Conservation (phyloP, 2,329 filamentous ascomycete species). For the Cladosporium colombiae region DNA sequence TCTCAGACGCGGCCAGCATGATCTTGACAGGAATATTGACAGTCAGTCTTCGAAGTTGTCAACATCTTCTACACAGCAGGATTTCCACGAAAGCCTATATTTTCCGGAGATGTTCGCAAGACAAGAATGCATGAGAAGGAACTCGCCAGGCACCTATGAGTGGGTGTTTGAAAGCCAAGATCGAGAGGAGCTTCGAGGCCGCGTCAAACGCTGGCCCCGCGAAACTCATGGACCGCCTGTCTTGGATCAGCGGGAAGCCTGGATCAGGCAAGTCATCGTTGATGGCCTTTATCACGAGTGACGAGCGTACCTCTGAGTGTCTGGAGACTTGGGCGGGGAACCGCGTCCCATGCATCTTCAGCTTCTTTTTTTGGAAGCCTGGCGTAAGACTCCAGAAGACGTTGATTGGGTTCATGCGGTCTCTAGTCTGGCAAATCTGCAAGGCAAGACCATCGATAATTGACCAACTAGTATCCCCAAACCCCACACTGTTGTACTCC, state of each 20-base stretch:
- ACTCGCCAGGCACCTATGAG: not conserved
- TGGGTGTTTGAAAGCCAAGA: not conserved
- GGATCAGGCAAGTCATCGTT: conserved; percentile 7
- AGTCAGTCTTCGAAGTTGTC: not conserved
- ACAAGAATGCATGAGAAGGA: not conserved
- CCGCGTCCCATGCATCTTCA: not conserved
- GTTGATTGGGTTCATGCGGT: not conserved
- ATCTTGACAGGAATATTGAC: not conserved
- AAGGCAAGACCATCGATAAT: not conserved
- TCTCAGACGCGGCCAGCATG: conserved; percentile 1
- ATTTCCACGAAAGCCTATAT: not conserved
- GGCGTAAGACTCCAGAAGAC: not conserved
- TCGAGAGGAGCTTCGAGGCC: not conserved
- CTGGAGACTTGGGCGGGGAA: not conserved
- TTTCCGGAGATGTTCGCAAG: not conserved
- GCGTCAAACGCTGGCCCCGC: not conserved
- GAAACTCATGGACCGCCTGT: not conserved
- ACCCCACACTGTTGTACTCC: not conserved
- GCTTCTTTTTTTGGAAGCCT: conserved; percentile 9
- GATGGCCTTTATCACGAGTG: not conserved
- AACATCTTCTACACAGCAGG: not conserved
- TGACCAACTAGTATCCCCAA: not conserved
- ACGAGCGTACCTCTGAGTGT: not conserved
- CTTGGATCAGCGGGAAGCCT: conserved; percentile 9
- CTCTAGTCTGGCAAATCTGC: not conserved